A percentile compares a stretch with the other conserved stretches of the same genome.
Conservation (phyloP, 2,329 filamentous ascomycete species). For the Esteya vermicola region DNA sequence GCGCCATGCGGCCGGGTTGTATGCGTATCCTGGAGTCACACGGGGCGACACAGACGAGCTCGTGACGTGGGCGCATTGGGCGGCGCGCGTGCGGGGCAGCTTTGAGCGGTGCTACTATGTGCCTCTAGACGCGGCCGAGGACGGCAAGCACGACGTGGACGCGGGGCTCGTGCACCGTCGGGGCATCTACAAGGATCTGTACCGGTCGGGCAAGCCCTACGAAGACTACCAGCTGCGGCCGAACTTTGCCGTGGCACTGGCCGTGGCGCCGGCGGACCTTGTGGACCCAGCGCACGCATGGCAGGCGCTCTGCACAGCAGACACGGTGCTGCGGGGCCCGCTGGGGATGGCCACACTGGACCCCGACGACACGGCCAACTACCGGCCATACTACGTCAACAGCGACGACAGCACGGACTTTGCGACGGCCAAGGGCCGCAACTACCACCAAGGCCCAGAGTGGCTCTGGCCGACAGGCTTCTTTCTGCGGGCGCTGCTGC, state of each 20-base stretch:
- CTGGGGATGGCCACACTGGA: conserved; percentile 94
- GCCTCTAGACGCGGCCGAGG: conserved; percentile 54
- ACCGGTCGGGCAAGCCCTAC: conserved; percentile 85
- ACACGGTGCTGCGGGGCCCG: conserved; percentile 67
- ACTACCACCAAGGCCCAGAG: conserved; percentile 96
- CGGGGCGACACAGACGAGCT: conserved; percentile 47
- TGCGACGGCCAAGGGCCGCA: conserved; percentile 81
- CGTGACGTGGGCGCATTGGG: conserved; percentile 65
- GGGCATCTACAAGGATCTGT: conserved; percentile 96
- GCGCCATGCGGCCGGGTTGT: conserved; percentile 54
- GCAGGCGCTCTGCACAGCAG: conserved; percentile 63
- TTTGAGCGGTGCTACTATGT: conserved; percentile 92
- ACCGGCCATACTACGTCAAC: conserved; percentile 89
- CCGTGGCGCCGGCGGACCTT: conserved; percentile 75
- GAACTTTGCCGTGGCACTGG: conserved; percentile 94
- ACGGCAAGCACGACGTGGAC: conserved; percentile 69
- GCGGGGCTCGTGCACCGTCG: conserved; percentile 67
- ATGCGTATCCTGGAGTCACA: conserved; percentile 59
- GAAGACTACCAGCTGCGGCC: conserved; percentile 93
- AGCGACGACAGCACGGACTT: conserved; percentile 87
- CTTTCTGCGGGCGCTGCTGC: conserved; percentile 80
- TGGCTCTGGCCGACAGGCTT: conserved; percentile 98
- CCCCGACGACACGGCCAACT: conserved; percentile 81
- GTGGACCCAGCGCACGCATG: conserved; percentile 71
- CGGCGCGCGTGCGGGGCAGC: conserved; percentile 69